Percentiles rank a stretch among this genome's conserved stretches.
Conservation (phyloP, 116 monocot genomes). For the Zostera marina region DNA sequence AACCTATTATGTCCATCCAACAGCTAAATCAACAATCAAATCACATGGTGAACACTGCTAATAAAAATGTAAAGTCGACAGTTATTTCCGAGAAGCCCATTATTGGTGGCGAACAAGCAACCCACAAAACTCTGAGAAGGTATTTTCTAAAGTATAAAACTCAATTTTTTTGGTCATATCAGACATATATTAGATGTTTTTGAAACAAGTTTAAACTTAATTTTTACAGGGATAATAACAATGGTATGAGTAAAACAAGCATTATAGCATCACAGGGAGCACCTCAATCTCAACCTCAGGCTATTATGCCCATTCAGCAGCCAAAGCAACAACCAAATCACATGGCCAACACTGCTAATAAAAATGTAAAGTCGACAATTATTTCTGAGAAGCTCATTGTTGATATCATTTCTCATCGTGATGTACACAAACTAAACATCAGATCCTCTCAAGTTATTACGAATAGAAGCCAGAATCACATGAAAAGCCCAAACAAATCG, state of each 20-base stretch:
- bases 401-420: too few species aligned
- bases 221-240: not conserved
- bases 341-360: not conserved
- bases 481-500: too few species aligned
- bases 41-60: not conserved
- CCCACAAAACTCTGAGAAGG: constrained; percentile 14
- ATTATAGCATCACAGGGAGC: not conserved
- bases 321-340: not conserved
- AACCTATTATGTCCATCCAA: not conserved
- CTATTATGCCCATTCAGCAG: not conserved
- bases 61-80: not conserved
- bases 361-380: not conserved
- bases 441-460: not conserved
- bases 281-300: not conserved
- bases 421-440: not conserved
- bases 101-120: not conserved
- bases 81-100: not conserved
- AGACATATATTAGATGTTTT: not conserved
- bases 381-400: not conserved
- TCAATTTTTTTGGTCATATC: not conserved
- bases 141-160: not conserved
- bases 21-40: not conserved
- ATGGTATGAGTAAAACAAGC: not conserved
- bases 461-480: not conserved
- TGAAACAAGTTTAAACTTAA: not conserved